Evolutionary conservation across 768 basidiomycete genomes (phyloP), one percentile per base, ranked within the genome.

Genomic region (Vararia minispora): DNA sequence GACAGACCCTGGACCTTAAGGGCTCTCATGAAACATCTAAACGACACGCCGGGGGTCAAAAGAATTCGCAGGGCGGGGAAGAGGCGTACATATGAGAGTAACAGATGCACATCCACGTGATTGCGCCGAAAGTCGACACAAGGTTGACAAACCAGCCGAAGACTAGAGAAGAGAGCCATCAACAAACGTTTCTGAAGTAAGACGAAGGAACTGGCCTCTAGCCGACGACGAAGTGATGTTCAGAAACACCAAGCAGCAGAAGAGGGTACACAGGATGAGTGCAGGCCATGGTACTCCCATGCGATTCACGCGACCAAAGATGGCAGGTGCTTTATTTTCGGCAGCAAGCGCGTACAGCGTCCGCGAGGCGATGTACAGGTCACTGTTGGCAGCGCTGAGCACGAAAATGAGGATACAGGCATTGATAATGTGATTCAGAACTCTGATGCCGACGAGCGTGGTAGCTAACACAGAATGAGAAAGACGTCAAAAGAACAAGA

Each of bases 401-500:
- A 78, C 72, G 53, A 79, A 80, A 45, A 80, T 58, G 18, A 80
- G 61, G 45, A 79, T 72, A 4, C 65, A 68, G 11, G 64, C 69
- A 44, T 81, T 79, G 51, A 86, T 76, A 44, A 87, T 55, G 52
- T 83, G 69, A 40, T 72, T 65, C 7, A 80, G 59, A 8, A 64
- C 64, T 45, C 64, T 66, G 55, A 83, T 79, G 20, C 74, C 72
- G 34, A 69, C 74, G 50, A 61, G 49, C 1, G 56, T 59, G 4
- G 58, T 58, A 5, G 63, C 65, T 60, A 33, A n/a, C n/a, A n/a
- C 2, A n/a, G 1, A 26, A 22, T 11, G 16, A n/a, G 9, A 14
- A 22, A 13, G 3, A 27, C 16, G 21, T n/a, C 17, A 11, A 38
- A 14, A 23, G 9, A 12, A 7, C 25, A 16, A 4, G 22, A 18